A percentile compares a stretch with the other conserved stretches of the same genome.
These are phyloP conservation scores for Botryotinia globosa DNA, from an alignment of 2,329 filamentous ascomycete genomes.

Conservation along the genomic window DNA sequence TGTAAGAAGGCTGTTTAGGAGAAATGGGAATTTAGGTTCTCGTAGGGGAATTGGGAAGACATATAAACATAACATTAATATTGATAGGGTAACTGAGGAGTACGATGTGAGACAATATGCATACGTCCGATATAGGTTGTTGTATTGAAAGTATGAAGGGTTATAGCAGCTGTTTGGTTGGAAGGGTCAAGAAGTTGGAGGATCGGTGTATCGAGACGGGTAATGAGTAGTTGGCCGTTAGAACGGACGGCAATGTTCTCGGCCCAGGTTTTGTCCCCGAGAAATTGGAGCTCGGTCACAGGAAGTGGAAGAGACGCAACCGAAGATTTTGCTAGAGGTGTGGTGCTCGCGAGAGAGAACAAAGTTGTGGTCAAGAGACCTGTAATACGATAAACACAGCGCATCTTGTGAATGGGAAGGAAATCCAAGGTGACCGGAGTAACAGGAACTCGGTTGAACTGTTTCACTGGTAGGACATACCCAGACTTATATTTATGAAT, in stretches of 20 bases:
- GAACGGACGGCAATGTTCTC: slow-evolving; percentile 42
- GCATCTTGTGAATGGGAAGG: neutral
- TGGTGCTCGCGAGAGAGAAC: neutral
- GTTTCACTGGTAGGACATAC: neutral
- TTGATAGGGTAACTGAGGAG: neutral
- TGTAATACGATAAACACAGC: neutral
- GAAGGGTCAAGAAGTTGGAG: slow-evolving; percentile 39
- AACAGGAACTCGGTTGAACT: neutral
- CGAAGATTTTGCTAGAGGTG: neutral
- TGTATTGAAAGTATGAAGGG: slow-evolving; percentile 37
- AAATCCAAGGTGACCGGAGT: neutral
- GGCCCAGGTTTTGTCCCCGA: slow-evolving; percentile 20
- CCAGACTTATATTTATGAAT: neutral
- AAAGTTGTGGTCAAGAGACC: neutral
- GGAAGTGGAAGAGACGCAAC: slow-evolving; percentile 19
- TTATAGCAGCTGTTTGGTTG: slow-evolving; percentile 17
- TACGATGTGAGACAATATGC: neutral
- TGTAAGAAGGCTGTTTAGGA: neutral
- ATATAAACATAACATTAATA: neutral
- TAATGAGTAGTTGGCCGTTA: slow-evolving; percentile 40
- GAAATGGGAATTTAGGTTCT: neutral
- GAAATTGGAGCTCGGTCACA: slow-evolving; percentile 21
- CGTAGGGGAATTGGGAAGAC: neutral
- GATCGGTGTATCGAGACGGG: slow-evolving; percentile 36
- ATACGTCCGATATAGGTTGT: slow-evolving; percentile 17